phyloP scores from a whole-genome alignment of 2,329 filamentous ascomycete species.

The Chalaropsis ovoidea region DNA sequence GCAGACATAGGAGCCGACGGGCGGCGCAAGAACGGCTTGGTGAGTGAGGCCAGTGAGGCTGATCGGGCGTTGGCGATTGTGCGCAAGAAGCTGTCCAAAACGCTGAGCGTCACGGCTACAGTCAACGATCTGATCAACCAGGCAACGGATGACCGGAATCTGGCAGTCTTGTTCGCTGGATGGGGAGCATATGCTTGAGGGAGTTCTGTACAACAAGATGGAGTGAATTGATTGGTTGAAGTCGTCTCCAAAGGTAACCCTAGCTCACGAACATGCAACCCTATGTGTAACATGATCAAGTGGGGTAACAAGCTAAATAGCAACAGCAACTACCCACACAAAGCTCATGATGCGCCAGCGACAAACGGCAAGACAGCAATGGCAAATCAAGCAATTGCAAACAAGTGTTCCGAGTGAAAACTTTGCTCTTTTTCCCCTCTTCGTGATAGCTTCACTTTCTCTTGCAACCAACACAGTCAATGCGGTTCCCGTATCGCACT shows the following conservation, averaged over 20 bases:
- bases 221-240: no score
- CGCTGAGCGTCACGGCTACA: conserved; percentile 83
- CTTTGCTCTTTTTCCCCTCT: background rate
- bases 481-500: background rate
- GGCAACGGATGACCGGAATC: conserved; percentile 81
- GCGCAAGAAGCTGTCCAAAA: conserved; percentile 90
- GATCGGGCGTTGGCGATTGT: conserved; percentile 87
- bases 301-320: background rate
- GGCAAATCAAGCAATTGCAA: no score
- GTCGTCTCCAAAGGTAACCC: background rate
- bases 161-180: conserved; percentile 75
- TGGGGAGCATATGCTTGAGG: conserved; percentile 41
- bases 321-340: no score
- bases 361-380: no score
- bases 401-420: background rate
- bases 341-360: no score
- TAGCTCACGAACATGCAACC: background rate
- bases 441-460: background rate
- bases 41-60: conserved; percentile 60
- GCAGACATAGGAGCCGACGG: conserved; percentile 23
- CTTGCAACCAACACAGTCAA: background rate
- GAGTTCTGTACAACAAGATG: background rate
- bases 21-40: conserved; percentile 20
- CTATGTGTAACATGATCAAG: background rate
- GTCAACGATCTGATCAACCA: conserved; percentile 97